Conservation (phyloP, 371 early-diverging fungal genomes). For the Rhizopus arrhizus region DNA sequence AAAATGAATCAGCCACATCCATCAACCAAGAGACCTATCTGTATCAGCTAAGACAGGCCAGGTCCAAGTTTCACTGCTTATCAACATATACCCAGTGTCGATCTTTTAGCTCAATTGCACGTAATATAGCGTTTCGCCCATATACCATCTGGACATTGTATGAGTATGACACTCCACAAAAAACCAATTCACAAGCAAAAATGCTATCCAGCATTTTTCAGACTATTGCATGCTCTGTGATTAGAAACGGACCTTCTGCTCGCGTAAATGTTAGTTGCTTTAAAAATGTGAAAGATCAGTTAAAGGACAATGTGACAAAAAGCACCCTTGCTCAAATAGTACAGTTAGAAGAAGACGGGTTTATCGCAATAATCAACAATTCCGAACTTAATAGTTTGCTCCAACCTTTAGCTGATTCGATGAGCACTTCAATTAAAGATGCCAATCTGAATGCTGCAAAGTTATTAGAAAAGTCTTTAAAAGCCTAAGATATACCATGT, state of each 20-base stretch:
- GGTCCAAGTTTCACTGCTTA: constrained; percentile 18
- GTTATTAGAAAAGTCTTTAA: constrained; percentile 9
- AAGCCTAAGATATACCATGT: neutral
- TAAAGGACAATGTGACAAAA: constrained; percentile 12
- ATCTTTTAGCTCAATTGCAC: constrained; percentile 19
- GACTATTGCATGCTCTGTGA: constrained; percentile 8
- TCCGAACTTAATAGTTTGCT: constrained; percentile 1
- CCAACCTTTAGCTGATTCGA: constrained; percentile 12
- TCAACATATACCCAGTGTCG: constrained; percentile 18
- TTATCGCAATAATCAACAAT: constrained; percentile 6
- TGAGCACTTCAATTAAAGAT: constrained; percentile 17
- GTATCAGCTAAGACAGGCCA: constrained; percentile 20
- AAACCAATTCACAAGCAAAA: constrained; percentile 11
- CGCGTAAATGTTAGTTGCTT: constrained; percentile 8
- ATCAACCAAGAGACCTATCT: constrained; percentile 11
- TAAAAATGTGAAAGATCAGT: constrained; percentile 16
- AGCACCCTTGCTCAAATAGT: constrained; percentile 15
- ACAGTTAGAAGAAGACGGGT: constrained; percentile 11
- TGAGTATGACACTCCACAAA: constrained; percentile 18
- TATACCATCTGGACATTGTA: constrained; percentile 22
- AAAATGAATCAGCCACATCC: constrained; percentile 16
- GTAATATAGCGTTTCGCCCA: constrained; percentile 17
- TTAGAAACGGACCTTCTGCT: constrained; percentile 5
- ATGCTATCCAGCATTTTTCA: constrained; percentile 15
- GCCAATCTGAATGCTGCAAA: constrained; percentile 18